phyloP scores from a whole-genome alignment of 305 asterid species.

The Caryopteris hybrid region DNA sequence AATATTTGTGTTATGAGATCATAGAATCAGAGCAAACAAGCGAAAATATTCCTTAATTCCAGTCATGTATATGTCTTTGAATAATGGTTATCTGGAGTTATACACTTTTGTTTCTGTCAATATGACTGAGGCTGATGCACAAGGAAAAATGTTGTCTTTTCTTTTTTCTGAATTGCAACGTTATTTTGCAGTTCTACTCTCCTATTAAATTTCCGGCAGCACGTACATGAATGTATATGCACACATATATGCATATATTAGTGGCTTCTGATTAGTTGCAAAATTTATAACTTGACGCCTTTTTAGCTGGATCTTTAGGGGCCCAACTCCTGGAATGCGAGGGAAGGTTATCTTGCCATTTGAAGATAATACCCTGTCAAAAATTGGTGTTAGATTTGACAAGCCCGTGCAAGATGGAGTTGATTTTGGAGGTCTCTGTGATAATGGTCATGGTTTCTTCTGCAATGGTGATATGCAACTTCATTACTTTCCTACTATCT shows the following conservation, averaged over 20 bases:
- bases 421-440: constrained; percentile 81
- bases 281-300: constrained; percentile 16
- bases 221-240: neutral
- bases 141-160: no score
- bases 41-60: neutral
- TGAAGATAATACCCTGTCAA: constrained; percentile 67
- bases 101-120: neutral
- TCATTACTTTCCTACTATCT: constrained; percentile 7
- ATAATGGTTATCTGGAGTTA: neutral
- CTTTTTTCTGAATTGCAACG: neutral
- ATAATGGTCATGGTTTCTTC: constrained; percentile 76
- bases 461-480: constrained; percentile 62
- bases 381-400: constrained; percentile 82
- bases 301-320: constrained; percentile 50
- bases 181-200: constrained; percentile 3
- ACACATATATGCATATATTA: neutral
- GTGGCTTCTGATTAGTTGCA: constrained; percentile 8
- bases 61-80: neutral
- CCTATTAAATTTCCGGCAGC: neutral
- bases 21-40: neutral
- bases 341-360: constrained; percentile 75
- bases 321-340: constrained; percentile 69
- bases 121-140: no score
- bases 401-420: constrained; percentile 72
- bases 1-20: neutral